Evolutionary conservation across 1,284 basidiomycete genomes (phyloP).

Genomic region (Golubevia sp.): DNA sequence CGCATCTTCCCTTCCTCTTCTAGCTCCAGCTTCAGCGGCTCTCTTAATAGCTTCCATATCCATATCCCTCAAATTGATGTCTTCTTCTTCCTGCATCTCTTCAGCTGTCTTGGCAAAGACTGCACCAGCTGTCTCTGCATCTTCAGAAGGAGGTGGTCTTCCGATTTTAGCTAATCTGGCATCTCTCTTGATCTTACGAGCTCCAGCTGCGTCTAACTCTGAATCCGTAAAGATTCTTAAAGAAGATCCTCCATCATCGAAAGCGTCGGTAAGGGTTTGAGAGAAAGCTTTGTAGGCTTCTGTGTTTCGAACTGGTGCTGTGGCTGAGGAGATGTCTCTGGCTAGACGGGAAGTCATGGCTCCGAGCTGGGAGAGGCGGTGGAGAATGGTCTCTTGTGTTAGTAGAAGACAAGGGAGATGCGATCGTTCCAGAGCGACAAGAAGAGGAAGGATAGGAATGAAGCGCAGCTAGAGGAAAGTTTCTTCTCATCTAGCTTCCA

Average conservation of each 20-base stretch:
- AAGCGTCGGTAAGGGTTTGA: conserved; percentile 84
- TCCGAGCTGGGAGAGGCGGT: conserved; percentile 65
- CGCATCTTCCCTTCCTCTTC: conserved; percentile 1
- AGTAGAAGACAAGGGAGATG: not conserved
- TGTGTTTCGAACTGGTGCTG: conserved; percentile 78
- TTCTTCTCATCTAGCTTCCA: not conserved
- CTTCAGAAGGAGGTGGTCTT: conserved; percentile 34
- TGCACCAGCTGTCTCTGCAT: conserved; percentile 30
- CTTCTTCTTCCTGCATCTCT: not conserved
- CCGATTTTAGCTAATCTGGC: conserved; percentile 54
- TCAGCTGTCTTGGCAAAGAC: conserved; percentile 9
- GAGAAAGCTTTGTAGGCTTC: conserved; percentile 90
- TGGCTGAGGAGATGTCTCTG: conserved; percentile 43
- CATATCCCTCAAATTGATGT: too few species aligned
- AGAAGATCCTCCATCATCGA: conserved; percentile 89
- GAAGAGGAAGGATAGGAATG: not conserved
- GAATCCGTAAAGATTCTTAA: conserved; percentile 62
- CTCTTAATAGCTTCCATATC: conserved; percentile 4
- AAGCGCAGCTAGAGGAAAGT: conserved; percentile 1
- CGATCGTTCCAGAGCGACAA: too few species aligned
- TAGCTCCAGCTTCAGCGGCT: conserved; percentile 7
- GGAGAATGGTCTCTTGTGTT: conserved; percentile 67
- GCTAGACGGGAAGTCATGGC: conserved; percentile 42
- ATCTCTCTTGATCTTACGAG: conserved; percentile 62
- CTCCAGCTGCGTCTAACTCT: conserved; percentile 74